These are phyloP conservation scores for Prunus mira DNA, from an alignment of 306 rosid genomes.

Conservation along the genomic window DNA sequence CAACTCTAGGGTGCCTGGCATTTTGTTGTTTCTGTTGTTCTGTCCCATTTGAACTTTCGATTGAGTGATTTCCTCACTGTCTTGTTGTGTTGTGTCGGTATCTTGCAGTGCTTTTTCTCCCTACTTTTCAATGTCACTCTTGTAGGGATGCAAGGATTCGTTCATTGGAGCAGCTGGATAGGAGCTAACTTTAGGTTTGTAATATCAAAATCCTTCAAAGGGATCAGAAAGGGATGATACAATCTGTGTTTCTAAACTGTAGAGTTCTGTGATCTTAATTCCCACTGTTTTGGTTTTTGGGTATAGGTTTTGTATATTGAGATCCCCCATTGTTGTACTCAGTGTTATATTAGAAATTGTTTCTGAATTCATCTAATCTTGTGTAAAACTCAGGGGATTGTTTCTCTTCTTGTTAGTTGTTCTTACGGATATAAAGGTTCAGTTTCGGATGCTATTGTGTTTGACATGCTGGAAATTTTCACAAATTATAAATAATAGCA, in stretches of 20 bases:
- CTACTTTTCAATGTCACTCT: background rate
- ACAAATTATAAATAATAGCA: background rate
- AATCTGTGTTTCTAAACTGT: background rate
- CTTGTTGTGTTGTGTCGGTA: background rate
- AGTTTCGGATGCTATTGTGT: too few species aligned
- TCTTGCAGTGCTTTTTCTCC: background rate
- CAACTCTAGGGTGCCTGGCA: constrained; percentile 1
- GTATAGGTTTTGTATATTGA: background rate
- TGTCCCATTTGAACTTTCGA: background rate
- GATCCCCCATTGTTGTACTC: background rate
- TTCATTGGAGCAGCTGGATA: background rate
- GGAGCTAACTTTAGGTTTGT: constrained; percentile 11
- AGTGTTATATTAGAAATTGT: background rate
- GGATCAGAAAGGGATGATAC: constrained; percentile 2
- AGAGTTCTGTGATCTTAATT: constrained; percentile 8
- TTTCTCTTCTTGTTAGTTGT: background rate
- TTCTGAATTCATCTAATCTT: background rate
- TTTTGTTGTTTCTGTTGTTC: background rate
- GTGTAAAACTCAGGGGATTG: background rate
- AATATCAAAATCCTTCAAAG: background rate
- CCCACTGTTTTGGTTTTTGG: background rate
- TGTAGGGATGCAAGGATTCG: background rate
- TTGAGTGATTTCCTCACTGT: background rate
- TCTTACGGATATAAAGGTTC: too few species aligned
- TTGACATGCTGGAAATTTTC: too few species aligned